Base-by-base conservation (phyloP, 306 rosid species). In the Pyrus pyrifolia region DNA sequence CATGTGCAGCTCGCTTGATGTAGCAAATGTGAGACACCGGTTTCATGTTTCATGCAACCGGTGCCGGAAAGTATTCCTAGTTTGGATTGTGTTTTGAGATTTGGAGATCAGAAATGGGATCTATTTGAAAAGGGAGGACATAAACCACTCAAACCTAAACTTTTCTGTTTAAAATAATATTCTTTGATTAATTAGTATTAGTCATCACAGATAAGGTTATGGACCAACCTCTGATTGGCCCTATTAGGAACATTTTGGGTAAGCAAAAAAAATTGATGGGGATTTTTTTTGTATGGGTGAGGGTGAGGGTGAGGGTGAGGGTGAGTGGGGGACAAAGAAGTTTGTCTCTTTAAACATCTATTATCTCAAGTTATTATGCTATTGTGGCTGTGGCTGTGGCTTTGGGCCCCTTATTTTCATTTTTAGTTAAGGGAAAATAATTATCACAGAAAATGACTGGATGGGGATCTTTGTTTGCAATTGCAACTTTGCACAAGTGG, bases 251-350 rank as follows among this genome's bases (percentile, higher is more conserved):
- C 62, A 71, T 52, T 64, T 71, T 74, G 65, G 66, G 74, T 67
- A 73, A 72, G 73, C 30, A 33, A 73, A 63, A 63, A 81, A 69
- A 67, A 68, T 46, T 57, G 64, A 65, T 63, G 76, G 53, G 68
- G 35, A 42, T 58, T 62, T 55, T 60, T 67, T 52, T 79, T 25
- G 31, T n/a, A 59, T 21, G 62, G 82, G 80, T 87, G 85, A 87
- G 85, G 75, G 82, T 30, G 5, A 30, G 33, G 35, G 35, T 31
- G 35, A 31, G 4, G 6, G 35, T 31, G 33, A 31, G 33, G 5
- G 33, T 31, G 33, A 31, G 33, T 87, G 87, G 88, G 85, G 78
- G 83, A 76, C 84, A 85, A 33, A 79, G 65, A 78, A 31, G 58
- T 68, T 72, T 70, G 78, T 64, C 67, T 27, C 68, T 55, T 61